phyloP scores from a whole-genome alignment of 2,329 filamentous ascomycete genomes.

The Colletotrichum lentis region DNA sequence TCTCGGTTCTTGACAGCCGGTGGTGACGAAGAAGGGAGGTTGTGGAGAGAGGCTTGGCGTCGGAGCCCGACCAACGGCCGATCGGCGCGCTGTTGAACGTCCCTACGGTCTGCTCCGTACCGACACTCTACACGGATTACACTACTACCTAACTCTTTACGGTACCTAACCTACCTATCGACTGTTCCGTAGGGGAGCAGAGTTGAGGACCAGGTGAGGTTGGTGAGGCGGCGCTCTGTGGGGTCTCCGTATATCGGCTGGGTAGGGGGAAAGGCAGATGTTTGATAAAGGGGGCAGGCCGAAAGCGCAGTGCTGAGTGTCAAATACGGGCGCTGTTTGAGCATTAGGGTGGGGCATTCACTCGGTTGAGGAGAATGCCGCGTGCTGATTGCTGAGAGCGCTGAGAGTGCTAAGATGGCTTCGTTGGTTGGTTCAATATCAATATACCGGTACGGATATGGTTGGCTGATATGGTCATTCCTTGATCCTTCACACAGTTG shows the following conservation, averaged over 20 bases:
- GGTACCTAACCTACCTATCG: no score
- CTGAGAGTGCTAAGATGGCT: neutral
- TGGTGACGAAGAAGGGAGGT: constrained; percentile 28
- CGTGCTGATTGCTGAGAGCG: neutral
- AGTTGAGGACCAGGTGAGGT: neutral
- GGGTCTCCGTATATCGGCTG: constrained; percentile 30
- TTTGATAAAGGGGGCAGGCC: constrained; percentile 26
- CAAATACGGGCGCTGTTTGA: constrained; percentile 23
- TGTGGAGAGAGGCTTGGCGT: constrained; percentile 27
- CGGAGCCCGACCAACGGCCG: constrained; percentile 26
- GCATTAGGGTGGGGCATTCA: constrained; percentile 20
- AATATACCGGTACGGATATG: constrained; percentile 11
- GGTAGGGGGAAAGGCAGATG: constrained; percentile 30
- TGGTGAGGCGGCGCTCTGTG: constrained; percentile 2
- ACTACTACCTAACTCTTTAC: no score
- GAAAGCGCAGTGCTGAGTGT: constrained; percentile 32
- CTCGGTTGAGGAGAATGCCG: neutral
- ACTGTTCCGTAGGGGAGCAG: no score
- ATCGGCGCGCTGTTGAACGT: constrained; percentile 20
- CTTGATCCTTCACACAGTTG: constrained; percentile 23
- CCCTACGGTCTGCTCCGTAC: no score
- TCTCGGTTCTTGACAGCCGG: constrained; percentile 25
- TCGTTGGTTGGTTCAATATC: constrained; percentile 15
- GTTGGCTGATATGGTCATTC: constrained; percentile 14
- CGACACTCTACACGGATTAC: no score